phyloP scores from a whole-genome alignment of 345 rosid species.

The Gossypium longicalyx region DNA sequence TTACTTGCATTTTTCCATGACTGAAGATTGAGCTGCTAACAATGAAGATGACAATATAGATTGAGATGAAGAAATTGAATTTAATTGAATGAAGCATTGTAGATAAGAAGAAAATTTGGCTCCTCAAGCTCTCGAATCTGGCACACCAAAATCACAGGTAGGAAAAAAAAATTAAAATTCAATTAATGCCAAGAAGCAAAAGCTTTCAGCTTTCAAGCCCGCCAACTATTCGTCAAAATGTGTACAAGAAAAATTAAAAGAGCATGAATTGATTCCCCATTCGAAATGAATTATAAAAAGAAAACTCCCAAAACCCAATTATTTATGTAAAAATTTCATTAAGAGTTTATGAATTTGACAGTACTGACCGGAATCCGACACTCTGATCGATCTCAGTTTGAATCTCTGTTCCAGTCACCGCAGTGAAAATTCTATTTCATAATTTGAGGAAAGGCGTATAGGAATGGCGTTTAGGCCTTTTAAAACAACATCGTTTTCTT shows the following conservation, averaged over 20 bases:
- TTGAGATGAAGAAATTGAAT: slow-evolving; percentile 14
- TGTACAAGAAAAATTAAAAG: background rate
- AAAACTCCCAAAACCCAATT: background rate
- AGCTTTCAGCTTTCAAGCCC: background rate
- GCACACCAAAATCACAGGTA: background rate
- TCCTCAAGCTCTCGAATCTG: slow-evolving; percentile 8
- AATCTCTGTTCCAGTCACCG: background rate
- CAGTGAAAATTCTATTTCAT: background rate
- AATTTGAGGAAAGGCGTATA: background rate
- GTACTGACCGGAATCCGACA: slow-evolving; percentile 2
- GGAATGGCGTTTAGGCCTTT: background rate
- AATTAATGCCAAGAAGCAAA: background rate
- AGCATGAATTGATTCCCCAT: background rate
- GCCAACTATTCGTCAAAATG: slow-evolving; percentile 1
- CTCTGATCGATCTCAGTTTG: background rate
- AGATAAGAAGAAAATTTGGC: background rate
- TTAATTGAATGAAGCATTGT: slow-evolving; percentile 21
- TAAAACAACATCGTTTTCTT: background rate
- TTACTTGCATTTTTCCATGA: slow-evolving; percentile 37
- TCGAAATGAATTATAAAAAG: background rate
- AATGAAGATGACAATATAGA: slow-evolving; percentile 25
- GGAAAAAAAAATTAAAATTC: background rate
- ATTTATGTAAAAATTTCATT: background rate
- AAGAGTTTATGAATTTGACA: background rate
- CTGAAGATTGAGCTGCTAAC: slow-evolving; percentile 20